These are phyloP conservation scores for Polysphondylium violaceum DNA, from an alignment of 78 protist species.

Conservation along the genomic window DNA sequence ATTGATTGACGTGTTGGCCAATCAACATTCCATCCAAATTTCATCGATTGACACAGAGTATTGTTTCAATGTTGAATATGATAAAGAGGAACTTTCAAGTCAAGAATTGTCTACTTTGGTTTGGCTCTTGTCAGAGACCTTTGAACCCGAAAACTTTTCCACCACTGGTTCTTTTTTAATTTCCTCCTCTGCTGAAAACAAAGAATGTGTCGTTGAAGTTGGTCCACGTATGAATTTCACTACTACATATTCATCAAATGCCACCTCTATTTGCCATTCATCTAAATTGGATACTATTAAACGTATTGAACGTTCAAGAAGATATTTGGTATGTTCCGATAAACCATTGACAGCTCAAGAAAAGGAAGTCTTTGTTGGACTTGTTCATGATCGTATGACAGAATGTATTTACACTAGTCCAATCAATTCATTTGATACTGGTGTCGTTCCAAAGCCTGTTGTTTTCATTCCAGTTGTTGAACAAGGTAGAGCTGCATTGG, in stretches of 20 bases:
- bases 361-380: constrained; percentile 19
- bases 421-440: constrained; percentile 72
- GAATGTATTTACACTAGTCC: constrained; percentile 78
- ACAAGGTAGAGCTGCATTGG: constrained; percentile 86
- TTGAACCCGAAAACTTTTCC: constrained; percentile 72
- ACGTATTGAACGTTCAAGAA: constrained; percentile 88
- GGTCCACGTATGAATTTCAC: constrained; percentile 92
- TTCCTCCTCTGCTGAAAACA: no score
- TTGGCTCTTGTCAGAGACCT: constrained; percentile 82
- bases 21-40: constrained; percentile 10
- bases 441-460: constrained; percentile 52
- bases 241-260: constrained; percentile 92
- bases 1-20: background rate
- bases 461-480: constrained; percentile 65
- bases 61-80: constrained; percentile 77
- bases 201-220: constrained; percentile 68
- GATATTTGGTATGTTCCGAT: constrained; percentile 35
- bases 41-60: constrained; percentile 57
- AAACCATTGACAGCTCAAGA: background rate
- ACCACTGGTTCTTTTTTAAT: constrained; percentile 16
- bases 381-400: constrained; percentile 95
- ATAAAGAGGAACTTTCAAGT: background rate
- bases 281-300: constrained; percentile 66
- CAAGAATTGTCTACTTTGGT: constrained; percentile 18
- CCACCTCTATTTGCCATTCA: constrained; percentile 83